Evolutionary conservation across 495 filamentous ascomycete genomes (phyloP), one percentile per base, ranked within the genome.

Genomic region (Glarea lozoyensis): DNA sequence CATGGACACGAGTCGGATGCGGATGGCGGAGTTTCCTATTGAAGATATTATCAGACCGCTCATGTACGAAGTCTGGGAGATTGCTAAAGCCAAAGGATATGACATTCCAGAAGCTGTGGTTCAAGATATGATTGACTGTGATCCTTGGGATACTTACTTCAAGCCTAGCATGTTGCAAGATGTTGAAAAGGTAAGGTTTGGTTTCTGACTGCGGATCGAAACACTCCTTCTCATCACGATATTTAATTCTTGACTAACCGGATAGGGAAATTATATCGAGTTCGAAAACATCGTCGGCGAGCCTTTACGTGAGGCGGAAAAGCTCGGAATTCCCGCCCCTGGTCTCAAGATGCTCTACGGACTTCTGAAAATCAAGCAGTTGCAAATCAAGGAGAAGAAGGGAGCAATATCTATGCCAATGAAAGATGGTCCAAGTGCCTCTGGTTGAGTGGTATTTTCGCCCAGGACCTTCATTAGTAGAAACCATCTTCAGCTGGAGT

Each of bases 91-190:
- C 6, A 56, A 57, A 10, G 57, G 64, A n/a, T 32, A 50, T 23
- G 55, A 57, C 7, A 57, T 78, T 34, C 68, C 76, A 3, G 76
- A 80, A 31, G 50, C 55, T 46, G 72, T 80, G 9, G 45, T 78
- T 29, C 55, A 54, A 47, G 68, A 68, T 40, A 76, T 68, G 22
- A 68, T 74, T 50, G 50, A 52, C 35, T 19, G 12, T 23, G 48
- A 51, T 41, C 52, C 52, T 60, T 37, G 75, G 75, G 45, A 60
- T 58, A 30, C 72, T 66, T 21, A 68, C 65, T 21, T 70, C 62
- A 48, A 47, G 58, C 76, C 79, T 13, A 76, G 72, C 50, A 78
- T 78, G 74, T 65, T 69, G 52, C 61, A 62, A 5, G 74, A 78
- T 58, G 60, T 58, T 29, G 63, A 68, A 48, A 63, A 54, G 40